phyloP scores from a whole-genome alignment of 768 basidiomycete genomes.

The Kwoniella botswanensis region DNA sequence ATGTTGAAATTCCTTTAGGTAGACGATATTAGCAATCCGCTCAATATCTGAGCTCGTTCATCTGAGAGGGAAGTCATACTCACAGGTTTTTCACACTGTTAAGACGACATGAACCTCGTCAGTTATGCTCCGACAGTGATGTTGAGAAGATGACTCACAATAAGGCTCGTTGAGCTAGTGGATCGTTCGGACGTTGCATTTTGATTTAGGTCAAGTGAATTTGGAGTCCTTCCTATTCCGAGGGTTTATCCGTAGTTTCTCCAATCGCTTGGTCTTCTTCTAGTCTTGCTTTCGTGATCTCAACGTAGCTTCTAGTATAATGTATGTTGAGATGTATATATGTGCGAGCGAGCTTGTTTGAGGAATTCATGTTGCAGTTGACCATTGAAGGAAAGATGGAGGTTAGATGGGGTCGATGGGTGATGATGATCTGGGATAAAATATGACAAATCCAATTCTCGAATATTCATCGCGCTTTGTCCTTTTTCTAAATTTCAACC shows the following conservation, averaged over 20 bases:
- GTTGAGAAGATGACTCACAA: conserved; percentile 41
- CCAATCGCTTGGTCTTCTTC: too few species aligned
- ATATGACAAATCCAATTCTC: conserved; percentile 16
- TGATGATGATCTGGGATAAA: conserved; percentile 26
- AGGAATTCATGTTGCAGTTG: too few species aligned
- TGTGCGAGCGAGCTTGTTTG: neutral
- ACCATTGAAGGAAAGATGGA: neutral
- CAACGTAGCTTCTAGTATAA: neutral
- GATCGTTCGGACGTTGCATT: conserved; percentile 54
- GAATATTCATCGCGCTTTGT: conserved; percentile 11
- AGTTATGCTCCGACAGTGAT: neutral
- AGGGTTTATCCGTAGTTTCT: neutral
- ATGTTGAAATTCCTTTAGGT: conserved; percentile 54
- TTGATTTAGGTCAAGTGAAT: neutral
- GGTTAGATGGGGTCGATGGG: neutral
- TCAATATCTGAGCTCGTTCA: neutral
- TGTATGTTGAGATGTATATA: neutral
- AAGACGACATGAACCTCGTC: neutral
- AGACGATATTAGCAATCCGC: neutral
- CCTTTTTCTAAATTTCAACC: conserved; percentile 22
- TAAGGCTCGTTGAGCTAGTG: conserved; percentile 51
- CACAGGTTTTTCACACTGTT: conserved; percentile 56
- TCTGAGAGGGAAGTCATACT: neutral
- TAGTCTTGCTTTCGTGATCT: too few species aligned
- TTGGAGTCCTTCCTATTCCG: neutral